phyloP scores from a whole-genome alignment of 1,139 yeast genomes.

The Magnusiomyces paraingens region DNA sequence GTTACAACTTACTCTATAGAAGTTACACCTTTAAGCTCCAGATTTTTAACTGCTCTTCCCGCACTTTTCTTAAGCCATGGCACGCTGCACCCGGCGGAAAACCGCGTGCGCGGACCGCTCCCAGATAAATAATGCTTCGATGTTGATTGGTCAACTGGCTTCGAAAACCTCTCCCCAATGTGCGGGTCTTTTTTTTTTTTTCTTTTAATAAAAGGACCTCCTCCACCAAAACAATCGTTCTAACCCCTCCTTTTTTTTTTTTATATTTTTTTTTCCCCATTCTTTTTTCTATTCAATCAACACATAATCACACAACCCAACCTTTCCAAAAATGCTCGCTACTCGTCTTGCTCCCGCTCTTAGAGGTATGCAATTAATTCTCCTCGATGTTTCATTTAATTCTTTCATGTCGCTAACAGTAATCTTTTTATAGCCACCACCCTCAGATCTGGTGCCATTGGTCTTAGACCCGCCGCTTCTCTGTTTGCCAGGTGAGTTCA shows the following conservation, averaged over 20 bases:
- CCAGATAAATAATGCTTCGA: background rate
- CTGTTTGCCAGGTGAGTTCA: conserved; percentile 15
- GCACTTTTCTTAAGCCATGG: too few relatives aligned
- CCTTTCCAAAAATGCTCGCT: conserved; percentile 4
- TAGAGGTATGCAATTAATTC: background rate
- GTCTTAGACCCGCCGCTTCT: conserved; percentile 12
- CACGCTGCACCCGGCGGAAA: too few relatives aligned
- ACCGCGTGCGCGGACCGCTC: too few relatives aligned
- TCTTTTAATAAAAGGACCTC: too few relatives aligned
- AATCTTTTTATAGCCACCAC: conserved; percentile 11
- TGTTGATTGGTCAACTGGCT: background rate
- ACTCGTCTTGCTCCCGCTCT: conserved; percentile 7
- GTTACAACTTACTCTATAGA: too few relatives aligned
- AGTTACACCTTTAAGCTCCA: too few relatives aligned
- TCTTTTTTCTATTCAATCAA: background rate
- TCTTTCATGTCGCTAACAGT: too few relatives aligned
- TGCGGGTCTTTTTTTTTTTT: background rate
- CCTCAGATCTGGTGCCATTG: conserved; percentile 2
- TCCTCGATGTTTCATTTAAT: background rate
- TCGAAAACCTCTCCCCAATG: background rate
- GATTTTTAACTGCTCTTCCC: too few relatives aligned
- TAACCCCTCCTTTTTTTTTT: background rate
- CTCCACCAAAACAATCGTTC: too few relatives aligned
- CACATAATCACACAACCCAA: background rate
- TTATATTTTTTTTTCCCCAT: background rate